Conservation (phyloP, 208 protist genomes). For the Tritrichomonas musculus region DNA sequence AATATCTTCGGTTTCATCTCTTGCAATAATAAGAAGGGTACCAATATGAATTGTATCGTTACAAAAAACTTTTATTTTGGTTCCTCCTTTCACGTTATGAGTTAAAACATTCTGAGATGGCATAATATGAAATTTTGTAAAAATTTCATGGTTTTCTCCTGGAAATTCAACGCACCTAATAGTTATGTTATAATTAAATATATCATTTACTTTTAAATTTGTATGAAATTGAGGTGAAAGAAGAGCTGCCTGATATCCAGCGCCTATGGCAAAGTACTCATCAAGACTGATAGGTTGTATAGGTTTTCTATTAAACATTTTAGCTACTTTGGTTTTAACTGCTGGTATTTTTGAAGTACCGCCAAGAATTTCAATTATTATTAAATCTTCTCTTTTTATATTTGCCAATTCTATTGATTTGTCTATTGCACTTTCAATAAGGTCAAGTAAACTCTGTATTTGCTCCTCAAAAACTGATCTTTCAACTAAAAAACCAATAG, state of each 20-base stretch:
- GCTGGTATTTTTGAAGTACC: constrained; percentile 33
- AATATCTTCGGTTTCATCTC: not conserved
- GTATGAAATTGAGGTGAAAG: not conserved
- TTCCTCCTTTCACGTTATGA: not conserved
- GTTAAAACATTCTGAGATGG: not conserved
- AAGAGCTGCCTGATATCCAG: not conserved
- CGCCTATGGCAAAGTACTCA: not conserved
- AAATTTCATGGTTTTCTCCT: not conserved
- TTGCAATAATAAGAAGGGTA: not conserved
- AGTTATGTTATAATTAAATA: not conserved
- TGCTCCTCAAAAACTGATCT: constrained; percentile 40
- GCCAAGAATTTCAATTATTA: constrained; percentile 39
- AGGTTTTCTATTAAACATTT: not conserved
- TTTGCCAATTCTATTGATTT: not conserved
- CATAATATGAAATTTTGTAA: not conserved
- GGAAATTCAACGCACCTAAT: not conserved
- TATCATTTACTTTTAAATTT: not conserved
- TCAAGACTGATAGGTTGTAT: not conserved
- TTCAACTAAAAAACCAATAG: constrained; percentile 34
- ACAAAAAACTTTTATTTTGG: not conserved
- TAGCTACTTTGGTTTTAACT: constrained; percentile 22
- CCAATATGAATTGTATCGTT: not conserved
- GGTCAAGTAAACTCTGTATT: not conserved
- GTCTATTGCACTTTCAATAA: constrained; percentile 38
- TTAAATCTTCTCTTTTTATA: constrained; percentile 34